Evolutionary conservation across 2,329 filamentous ascomycete species (phyloP).

Genomic region (Didymella arachidicola): DNA sequence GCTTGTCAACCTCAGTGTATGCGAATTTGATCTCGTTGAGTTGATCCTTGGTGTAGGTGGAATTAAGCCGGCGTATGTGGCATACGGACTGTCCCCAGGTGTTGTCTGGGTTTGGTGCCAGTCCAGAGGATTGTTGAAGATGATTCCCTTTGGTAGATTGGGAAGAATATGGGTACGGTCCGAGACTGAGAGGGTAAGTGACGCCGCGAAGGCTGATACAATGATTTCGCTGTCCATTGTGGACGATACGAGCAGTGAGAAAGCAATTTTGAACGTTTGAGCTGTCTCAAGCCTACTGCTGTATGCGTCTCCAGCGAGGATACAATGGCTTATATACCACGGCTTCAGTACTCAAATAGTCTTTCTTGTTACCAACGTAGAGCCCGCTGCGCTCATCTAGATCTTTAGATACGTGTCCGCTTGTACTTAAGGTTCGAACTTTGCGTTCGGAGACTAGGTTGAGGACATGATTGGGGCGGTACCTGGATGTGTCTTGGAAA

Average conservation of each 20-base stretch:
- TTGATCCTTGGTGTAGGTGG: slow-evolving; percentile 8
- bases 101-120: slow-evolving; percentile 4
- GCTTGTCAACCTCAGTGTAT: slow-evolving; percentile 12
- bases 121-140: slow-evolving; percentile 5
- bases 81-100: slow-evolving; percentile 1
- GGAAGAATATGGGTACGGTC: slow-evolving; percentile 1
- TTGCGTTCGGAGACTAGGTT: neutral
- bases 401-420: neutral
- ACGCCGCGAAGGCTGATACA: neutral
- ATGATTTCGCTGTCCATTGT: neutral
- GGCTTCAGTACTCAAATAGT: neutral
- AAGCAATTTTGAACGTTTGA: neutral
- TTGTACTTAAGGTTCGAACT: neutral
- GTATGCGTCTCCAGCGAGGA: neutral
- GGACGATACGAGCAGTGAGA: neutral
- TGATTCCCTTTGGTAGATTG: neutral
- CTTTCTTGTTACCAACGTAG: neutral
- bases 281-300: neutral
- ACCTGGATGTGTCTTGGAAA: neutral
- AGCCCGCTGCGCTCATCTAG: neutral
- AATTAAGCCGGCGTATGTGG: slow-evolving; percentile 6
- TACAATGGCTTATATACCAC: neutral
- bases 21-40: slow-evolving; percentile 12
- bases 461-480: neutral
- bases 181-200: neutral